Conservation (phyloP, 768 basidiomycete genomes). For the Suillus alpinus region DNA sequence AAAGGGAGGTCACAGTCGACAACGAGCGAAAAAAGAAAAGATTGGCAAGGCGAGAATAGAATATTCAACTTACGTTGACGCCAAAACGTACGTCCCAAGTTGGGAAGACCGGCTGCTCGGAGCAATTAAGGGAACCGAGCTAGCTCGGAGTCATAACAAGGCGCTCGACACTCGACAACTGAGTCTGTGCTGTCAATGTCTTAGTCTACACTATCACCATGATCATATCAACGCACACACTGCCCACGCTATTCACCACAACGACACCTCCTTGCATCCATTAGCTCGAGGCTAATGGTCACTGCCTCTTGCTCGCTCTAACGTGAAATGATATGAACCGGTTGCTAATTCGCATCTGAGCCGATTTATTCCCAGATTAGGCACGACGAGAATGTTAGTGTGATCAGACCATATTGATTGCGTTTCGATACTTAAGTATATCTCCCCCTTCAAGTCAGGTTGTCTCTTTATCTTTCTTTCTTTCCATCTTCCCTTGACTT, state of each 20-base stretch:
- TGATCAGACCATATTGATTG: background rate
- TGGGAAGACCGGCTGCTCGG: background rate
- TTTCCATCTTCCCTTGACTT: background rate
- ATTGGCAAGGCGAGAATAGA: no score
- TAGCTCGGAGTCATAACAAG: no score
- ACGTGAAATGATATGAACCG: background rate
- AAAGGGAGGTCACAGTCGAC: no score
- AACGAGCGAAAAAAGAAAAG: no score
- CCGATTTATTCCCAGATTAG: background rate
- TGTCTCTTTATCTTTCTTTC: background rate
- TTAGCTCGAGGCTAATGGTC: background rate
- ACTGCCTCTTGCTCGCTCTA: background rate
- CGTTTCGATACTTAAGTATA: background rate
- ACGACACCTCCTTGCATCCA: background rate
- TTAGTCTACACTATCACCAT: background rate
- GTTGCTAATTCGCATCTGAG: background rate
- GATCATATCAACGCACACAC: background rate
- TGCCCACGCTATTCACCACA: background rate
- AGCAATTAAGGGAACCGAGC: background rate
- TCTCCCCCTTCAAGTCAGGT: background rate
- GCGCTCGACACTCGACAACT: background rate
- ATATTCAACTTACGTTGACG: no score
- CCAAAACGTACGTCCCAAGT: no score
- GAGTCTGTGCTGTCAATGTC: background rate
- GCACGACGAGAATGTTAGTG: background rate